Evolutionary conservation across 1,284 basidiomycete genomes (phyloP), one percentile per base, ranked within the genome.

Genomic region (Leccinum insigne): DNA sequence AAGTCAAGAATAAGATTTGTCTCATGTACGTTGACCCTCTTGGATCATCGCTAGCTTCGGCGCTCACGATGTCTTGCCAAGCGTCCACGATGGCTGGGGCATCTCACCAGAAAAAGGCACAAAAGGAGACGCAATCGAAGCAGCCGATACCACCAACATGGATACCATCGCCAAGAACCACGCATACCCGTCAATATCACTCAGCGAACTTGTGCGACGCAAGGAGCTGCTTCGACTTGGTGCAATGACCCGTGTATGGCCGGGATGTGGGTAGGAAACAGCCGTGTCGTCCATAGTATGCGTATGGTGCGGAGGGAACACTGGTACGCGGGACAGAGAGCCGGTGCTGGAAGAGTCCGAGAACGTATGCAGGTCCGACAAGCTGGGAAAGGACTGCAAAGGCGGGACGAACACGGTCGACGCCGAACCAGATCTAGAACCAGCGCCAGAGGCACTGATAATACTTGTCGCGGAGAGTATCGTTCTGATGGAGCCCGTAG

Each of bases 81-180:
- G 93, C 72, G 93, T 96, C 54, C 95, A 96, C 82, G 95, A 97
- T 82, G 95, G 95, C 44, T 97, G 95, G 95, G 95, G 95, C 66
- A 83, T 96, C 70, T 83, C 90, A 1, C 80, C 82, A 7, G 77
- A 86, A 70, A 81, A 86, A 64, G 87, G 87, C 64, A 84, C 86
- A 69, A 90, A 95, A 75, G 94, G 95, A 65, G 91, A 96, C 73
- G 94, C 95, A 65, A 94, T 97, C 78, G 86, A 87, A 65, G 91
- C 90, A 23, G 95, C 86, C 13, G 84, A 85, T 61, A 96, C 95
- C 64, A 90, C 87, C 13, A 88, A 91, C 81, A 97, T 96, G 95
- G 93, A 95, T 78, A 84, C 82, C 54, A 91, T 97, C 73, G 32
- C 32, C 4, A 32, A 32, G 32, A 32, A 32, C 32, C 8, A 32